Evolutionary conservation across 2,329 filamentous ascomycete species (phyloP).

Genomic region (Monilinia fructigena): DNA sequence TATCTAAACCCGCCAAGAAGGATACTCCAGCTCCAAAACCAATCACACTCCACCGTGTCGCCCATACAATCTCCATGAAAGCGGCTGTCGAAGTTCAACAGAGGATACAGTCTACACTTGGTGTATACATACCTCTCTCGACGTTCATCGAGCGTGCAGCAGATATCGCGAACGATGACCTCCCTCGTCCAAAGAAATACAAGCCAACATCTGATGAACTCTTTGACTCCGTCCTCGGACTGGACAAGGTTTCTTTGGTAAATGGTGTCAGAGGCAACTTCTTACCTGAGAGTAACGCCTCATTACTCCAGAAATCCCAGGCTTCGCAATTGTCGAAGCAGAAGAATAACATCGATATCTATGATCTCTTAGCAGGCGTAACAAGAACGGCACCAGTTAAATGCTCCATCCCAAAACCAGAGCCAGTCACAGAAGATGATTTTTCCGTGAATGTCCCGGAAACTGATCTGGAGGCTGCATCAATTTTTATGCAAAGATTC

Average conservation of each 20-base stretch:
- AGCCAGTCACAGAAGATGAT: conserved; percentile 63
- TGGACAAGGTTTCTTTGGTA: conserved; percentile 52
- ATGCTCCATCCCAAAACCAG: conserved; percentile 40
- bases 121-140: conserved; percentile 77
- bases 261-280: conserved; percentile 62
- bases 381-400: conserved; percentile 29
- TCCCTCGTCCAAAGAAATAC: conserved; percentile 65
- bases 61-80: conserved; percentile 73
- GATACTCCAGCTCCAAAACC: conserved; percentile 43
- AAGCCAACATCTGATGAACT: conserved; percentile 75
- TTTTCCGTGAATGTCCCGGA: conserved; percentile 79
- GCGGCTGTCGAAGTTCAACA: conserved; percentile 79
- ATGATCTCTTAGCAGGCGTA: conserved; percentile 71
- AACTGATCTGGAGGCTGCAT: conserved; percentile 78
- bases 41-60: conserved; percentile 56
- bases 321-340: conserved; percentile 28
- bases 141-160: conserved; percentile 84
- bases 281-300: conserved; percentile 66
- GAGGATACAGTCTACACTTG: conserved; percentile 73
- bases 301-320: conserved; percentile 42
- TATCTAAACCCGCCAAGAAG: conserved; percentile 43
- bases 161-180: conserved; percentile 81
- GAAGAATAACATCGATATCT: conserved; percentile 66
- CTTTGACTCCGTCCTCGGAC: conserved; percentile 83
- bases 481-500: conserved; percentile 79